Conservation (phyloP, 352 stramenopile species). For the Elongisporangium undulatum region DNA sequence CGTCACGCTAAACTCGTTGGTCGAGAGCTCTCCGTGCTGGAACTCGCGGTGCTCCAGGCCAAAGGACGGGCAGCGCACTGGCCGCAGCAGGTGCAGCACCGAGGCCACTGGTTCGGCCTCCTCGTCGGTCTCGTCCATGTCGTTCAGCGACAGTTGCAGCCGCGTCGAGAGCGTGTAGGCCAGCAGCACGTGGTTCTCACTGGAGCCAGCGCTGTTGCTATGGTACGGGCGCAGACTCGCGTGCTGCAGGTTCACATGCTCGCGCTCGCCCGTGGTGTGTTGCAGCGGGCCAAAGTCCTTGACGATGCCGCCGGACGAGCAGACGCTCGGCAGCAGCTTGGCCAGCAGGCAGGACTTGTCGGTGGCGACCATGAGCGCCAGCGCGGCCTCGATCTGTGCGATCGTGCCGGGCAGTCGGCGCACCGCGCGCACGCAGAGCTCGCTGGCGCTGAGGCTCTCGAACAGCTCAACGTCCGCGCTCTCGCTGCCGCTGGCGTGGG, state of each 20-base stretch:
- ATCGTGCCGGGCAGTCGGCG: constrained; percentile 44
- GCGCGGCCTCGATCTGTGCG: constrained; percentile 45
- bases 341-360: constrained; percentile 26
- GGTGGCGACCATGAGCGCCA: constrained; percentile 26
- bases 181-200: constrained; percentile 54
- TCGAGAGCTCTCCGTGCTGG: constrained; percentile 23
- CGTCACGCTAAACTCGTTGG: constrained; percentile 52
- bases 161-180: constrained; percentile 57
- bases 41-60: constrained; percentile 32
- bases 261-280: constrained; percentile 57
- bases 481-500: constrained; percentile 32
- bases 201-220: constrained; percentile 5
- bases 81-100: constrained; percentile 58
- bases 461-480: constrained; percentile 44
- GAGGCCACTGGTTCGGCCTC: constrained; percentile 39
- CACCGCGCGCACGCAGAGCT: constrained; percentile 50
- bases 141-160: constrained; percentile 53
- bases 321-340: constrained; percentile 35
- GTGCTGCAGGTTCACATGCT: constrained; percentile 55
- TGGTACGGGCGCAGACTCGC: constrained; percentile 36
- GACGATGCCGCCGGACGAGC: constrained; percentile 32
- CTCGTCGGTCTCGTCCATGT: constrained; percentile 17
- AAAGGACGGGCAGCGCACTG: constrained; percentile 31
- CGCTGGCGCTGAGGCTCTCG: constrained; percentile 21
- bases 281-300: constrained; percentile 43